Percentiles rank a stretch among this genome's conserved stretches.
Conservation (phyloP, 768 basidiomycete species). For the Tubosaeta sp. region DNA sequence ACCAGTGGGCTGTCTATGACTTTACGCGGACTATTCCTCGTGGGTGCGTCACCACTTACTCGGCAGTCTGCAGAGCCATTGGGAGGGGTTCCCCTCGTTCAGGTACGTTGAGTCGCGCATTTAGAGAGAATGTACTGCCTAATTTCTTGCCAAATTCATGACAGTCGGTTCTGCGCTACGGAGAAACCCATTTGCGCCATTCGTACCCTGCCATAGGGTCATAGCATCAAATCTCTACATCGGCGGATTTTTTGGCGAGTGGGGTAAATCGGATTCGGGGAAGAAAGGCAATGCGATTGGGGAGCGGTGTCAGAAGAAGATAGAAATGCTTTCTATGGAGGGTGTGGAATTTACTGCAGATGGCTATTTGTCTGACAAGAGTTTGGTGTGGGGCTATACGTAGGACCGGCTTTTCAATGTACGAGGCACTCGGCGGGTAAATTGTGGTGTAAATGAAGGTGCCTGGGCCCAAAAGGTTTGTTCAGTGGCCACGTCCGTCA, state of each 20-base stretch:
- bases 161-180: conserved; percentile 61
- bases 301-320: conserved; percentile 42
- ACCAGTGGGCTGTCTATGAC: conserved; percentile 64
- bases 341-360: conserved; percentile 46
- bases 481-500: too few species aligned
- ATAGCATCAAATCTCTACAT: conserved; percentile 57
- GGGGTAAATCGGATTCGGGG: conserved; percentile 34
- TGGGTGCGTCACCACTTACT: conserved; percentile 56
- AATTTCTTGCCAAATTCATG: not conserved
- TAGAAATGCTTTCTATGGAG: conserved; percentile 47
- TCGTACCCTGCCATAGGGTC: conserved; percentile 67
- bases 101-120: conserved; percentile 35
- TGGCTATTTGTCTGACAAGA: conserved; percentile 36
- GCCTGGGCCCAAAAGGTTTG: too few species aligned
- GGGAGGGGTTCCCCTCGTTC: conserved; percentile 60
- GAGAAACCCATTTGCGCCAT: conserved; percentile 63
- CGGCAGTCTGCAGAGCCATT: conserved; percentile 44
- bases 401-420: not conserved
- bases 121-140: not conserved
- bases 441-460: too few species aligned
- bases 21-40: conserved; percentile 43
- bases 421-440: too few species aligned
- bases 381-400: conserved; percentile 11
- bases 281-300: conserved; percentile 25
- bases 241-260: conserved; percentile 63